These are phyloP conservation scores for Trypanosoma conorhini DNA, from an alignment of 208 protist genomes.

Conservation along the genomic window DNA sequence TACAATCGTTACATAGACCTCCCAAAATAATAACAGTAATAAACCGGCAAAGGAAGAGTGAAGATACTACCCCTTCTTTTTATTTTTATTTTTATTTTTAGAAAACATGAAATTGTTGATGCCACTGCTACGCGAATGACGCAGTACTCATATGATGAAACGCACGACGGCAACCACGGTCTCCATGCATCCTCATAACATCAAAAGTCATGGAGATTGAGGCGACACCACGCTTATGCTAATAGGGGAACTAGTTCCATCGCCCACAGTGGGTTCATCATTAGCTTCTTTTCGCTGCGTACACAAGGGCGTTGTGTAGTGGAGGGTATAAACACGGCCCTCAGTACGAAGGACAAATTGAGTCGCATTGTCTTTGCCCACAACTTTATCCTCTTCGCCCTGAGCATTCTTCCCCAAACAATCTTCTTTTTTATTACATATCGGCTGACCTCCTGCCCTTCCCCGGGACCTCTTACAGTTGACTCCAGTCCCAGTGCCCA, in stretches of 20 bases:
- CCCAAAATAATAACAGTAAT: not conserved
- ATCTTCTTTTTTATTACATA: not conserved
- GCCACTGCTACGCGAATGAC: not conserved
- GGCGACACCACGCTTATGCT: not conserved
- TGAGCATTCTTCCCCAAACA: not conserved
- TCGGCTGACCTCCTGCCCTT: not conserved
- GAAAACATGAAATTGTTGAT: not conserved
- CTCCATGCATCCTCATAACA: conserved; percentile 1
- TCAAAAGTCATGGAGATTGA: not conserved
- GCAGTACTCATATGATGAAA: not conserved
- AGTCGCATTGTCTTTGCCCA: too few species aligned
- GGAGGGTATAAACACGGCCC: not conserved
- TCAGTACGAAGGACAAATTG: not conserved
- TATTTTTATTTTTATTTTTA: not conserved
- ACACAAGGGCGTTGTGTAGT: not conserved
- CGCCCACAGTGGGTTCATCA: not conserved
- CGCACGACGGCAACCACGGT: not conserved
- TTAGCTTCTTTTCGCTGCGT: not conserved
- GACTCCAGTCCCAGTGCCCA: not conserved
- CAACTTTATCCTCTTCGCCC: not conserved
- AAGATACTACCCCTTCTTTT: not conserved
- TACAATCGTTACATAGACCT: too few species aligned
- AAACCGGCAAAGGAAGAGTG: not conserved
- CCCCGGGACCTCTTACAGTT: not conserved
- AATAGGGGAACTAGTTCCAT: not conserved